Evolutionary conservation across 1,139 yeast species (phyloP), one percentile per base, ranked within the genome.

Genomic region (Debaryomycetaceae sp.): DNA sequence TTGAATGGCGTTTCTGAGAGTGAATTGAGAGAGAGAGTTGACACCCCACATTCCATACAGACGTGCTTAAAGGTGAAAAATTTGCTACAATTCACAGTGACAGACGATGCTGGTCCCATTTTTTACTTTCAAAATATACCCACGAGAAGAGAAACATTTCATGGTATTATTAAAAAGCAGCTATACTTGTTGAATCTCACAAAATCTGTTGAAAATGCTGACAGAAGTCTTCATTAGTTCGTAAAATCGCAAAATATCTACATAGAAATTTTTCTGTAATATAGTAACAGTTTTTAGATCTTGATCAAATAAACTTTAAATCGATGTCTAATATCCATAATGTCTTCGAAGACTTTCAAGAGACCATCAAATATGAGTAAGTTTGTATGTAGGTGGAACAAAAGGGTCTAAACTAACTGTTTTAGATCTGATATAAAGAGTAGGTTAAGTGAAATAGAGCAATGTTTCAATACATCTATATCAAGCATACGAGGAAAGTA

Each of bases 1-100:
- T 26, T 55, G n/a, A 52, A 51, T 35, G 37, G 47, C 26, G 41
- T 55, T 17, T 43, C 52, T 5, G 49, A 44, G 24, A 18, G 18
- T 1, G 17, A 41, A 9, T 44, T 55, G 32, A 36, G 36, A 5
- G 41, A 38, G 15, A 28, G 45, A 6, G 50, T 56, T 37, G 33
- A 36, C n/a, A 41, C 51, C 3, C 47, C 41, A n/a, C 36, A 30
- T 5, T 32, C 41, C 3, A 33, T 53, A 8, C 38, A 36, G 6
- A 43, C 43, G 6, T 41, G 45, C 5, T 31, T 47, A 6, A 17
- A 16, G 7, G 48, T 50, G 17, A 51, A 47, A 30, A 18, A 37
- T n/a, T 6, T 42, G 6, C 13, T 45, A 3, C 22, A 18, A 8
- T 38, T 41, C 18, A 19, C 9, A 5, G 22, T 24, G 16, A 22